Percentiles rank a stretch among this genome's conserved stretches.
Conservation (phyloP, 345 rosid species). For the Limnanthes douglasii region DNA sequence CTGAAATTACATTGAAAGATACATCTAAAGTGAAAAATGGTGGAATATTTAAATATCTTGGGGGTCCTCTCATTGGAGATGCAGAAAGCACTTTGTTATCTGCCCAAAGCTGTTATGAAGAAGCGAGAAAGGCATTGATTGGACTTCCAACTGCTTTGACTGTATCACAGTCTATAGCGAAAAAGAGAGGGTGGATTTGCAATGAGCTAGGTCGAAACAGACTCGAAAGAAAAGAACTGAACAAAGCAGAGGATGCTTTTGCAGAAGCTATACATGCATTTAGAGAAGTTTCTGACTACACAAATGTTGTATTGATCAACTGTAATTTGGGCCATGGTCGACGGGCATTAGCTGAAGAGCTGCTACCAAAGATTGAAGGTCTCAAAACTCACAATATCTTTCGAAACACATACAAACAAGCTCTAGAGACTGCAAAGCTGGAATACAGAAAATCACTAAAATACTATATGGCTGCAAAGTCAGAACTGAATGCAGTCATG, state of each 20-base stretch:
- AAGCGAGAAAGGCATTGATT: constrained; percentile 52
- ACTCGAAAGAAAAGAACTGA: constrained; percentile 51
- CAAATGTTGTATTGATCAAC: constrained; percentile 60
- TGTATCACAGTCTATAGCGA: constrained; percentile 45
- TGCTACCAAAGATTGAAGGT: constrained; percentile 49
- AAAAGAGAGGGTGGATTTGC: constrained; percentile 87
- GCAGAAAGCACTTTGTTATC: constrained; percentile 49
- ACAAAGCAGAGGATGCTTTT: constrained; percentile 66
- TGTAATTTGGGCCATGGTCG: constrained; percentile 92
- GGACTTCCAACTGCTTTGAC: constrained; percentile 34
- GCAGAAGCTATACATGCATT: constrained; percentile 68
- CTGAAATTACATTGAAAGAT: constrained; percentile 15
- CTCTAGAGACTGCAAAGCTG: constrained; percentile 43
- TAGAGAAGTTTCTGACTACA: constrained; percentile 58
- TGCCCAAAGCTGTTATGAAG: constrained; percentile 61
- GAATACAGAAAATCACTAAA: constrained; percentile 67
- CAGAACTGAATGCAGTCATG: constrained; percentile 31
- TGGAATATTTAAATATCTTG: constrained; percentile 72
- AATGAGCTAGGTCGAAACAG: constrained; percentile 83
- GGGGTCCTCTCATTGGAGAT: constrained; percentile 27
- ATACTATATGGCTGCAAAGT: constrained; percentile 67
- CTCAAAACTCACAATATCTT: constrained; percentile 30
- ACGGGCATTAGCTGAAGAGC: constrained; percentile 86
- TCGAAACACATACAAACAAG: constrained; percentile 35
- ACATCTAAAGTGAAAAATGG: constrained; percentile 28